Percentiles rank a stretch among this genome's conserved stretches.
Conservation (phyloP, 139 green algal species). For the Coelastrella sp. region DNA sequence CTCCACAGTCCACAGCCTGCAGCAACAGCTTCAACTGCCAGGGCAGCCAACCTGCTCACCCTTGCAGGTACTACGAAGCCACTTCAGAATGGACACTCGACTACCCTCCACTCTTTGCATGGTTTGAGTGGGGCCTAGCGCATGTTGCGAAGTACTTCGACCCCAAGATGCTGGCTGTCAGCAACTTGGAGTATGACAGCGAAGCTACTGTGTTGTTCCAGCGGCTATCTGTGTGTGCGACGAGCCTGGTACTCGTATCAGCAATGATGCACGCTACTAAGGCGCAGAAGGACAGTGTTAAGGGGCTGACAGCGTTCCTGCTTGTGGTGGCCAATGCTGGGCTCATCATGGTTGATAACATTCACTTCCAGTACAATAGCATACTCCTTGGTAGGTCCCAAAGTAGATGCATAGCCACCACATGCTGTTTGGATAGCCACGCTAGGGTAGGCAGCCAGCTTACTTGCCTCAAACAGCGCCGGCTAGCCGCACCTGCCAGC, state of each 20-base stretch:
- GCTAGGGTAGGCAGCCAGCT: no score
- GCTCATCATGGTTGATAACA: conserved; percentile 96
- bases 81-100: conserved; percentile 97
- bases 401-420: no score
- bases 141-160: conserved; percentile 78
- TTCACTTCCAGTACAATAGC: conserved; percentile 99
- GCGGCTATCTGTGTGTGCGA: conserved; percentile 79
- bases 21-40: not conserved
- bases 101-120: conserved; percentile 98
- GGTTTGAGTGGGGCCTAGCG: conserved; percentile 88
- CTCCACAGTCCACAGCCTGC: no score
- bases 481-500: no score
- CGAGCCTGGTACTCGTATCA: conserved; percentile 72
- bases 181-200: conserved; percentile 82
- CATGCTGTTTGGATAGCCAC: no score
- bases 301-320: conserved; percentile 55
- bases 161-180: conserved; percentile 83
- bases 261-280: conserved; percentile 53
- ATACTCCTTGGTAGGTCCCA: conserved; percentile 83
- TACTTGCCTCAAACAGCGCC: no score
- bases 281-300: not conserved
- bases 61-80: conserved; percentile 85
- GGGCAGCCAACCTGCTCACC: not conserved
- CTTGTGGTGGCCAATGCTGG: conserved; percentile 75
- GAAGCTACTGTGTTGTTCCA: conserved; percentile 83